phyloP scores from a whole-genome alignment of 192 early-diverging fungal genomes.

The Linnemannia exigua region DNA sequence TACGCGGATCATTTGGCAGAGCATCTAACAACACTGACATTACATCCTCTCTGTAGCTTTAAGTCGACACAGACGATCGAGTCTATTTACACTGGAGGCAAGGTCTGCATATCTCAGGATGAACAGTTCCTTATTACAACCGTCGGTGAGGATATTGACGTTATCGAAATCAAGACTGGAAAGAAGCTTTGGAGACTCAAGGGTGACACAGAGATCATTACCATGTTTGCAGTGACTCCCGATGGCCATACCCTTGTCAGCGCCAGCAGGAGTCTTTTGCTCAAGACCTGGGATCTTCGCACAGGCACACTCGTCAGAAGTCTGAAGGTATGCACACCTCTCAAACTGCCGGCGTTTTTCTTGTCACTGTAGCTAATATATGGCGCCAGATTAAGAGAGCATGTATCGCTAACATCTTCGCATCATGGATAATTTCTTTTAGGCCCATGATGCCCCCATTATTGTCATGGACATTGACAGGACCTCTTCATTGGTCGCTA shows the following conservation, averaged over 20 bases:
- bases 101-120: conserved; percentile 77
- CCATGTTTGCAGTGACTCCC: conserved; percentile 87
- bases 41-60: conserved; percentile 66
- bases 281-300: conserved; percentile 84
- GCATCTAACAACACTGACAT: neutral
- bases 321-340: conserved; percentile 65
- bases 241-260: conserved; percentile 83
- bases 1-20: neutral
- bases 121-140: conserved; percentile 81
- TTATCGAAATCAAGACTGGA: conserved; percentile 79
- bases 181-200: conserved; percentile 72
- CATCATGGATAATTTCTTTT: conserved; percentile 3
- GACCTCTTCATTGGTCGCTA: conserved; percentile 94
- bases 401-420: neutral
- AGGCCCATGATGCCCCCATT: conserved; percentile 94
- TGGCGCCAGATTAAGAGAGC: neutral
- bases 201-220: conserved; percentile 90
- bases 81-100: conserved; percentile 93
- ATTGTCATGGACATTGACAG: conserved; percentile 93
- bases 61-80: conserved; percentile 84
- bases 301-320: conserved; percentile 71
- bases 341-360: neutral
- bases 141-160: conserved; percentile 85
- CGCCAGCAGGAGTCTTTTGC: conserved; percentile 84
- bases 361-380: neutral